Conservation (phyloP, 306 rosid genomes). For the Myrica gale region DNA sequence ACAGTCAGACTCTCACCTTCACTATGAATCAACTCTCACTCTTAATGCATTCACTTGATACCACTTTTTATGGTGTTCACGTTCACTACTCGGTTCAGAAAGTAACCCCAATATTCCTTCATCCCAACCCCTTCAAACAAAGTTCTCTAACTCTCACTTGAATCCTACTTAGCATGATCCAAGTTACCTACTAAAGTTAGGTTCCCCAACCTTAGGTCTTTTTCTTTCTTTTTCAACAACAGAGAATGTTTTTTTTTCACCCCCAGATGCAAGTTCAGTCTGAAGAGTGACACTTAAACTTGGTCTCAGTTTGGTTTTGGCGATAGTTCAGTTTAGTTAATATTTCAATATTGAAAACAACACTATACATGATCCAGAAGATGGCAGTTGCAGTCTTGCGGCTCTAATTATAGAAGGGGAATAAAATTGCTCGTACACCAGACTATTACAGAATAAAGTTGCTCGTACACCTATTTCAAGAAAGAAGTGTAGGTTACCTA, state of each 20-base stretch:
- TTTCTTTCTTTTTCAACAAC: neutral
- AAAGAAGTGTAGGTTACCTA: conserved; percentile 42
- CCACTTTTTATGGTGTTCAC: neutral
- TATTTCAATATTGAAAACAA: neutral
- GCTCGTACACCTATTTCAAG: neutral
- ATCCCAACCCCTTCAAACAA: neutral
- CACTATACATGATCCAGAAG: neutral
- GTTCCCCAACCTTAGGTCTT: too few relatives aligned
- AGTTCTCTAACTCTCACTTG: neutral
- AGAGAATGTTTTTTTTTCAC: neutral
- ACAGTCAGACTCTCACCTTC: neutral
- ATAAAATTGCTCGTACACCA: neutral
- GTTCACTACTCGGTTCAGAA: neutral
- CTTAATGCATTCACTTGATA: neutral
- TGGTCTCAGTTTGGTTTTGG: neutral
- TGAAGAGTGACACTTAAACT: neutral
- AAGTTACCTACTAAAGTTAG: neutral
- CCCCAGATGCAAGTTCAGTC: neutral
- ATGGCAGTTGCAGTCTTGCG: neutral
- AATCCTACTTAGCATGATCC: neutral
- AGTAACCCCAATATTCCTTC: neutral
- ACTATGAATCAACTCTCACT: neutral
- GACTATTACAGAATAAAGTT: neutral
- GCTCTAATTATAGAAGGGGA: neutral
- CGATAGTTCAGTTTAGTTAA: neutral